A percentile compares a stretch with the other conserved stretches of the same genome.
Evolutionary conservation across 2,329 filamentous ascomycete species (phyloP).

Genomic region (Talaromyces sp.): DNA sequence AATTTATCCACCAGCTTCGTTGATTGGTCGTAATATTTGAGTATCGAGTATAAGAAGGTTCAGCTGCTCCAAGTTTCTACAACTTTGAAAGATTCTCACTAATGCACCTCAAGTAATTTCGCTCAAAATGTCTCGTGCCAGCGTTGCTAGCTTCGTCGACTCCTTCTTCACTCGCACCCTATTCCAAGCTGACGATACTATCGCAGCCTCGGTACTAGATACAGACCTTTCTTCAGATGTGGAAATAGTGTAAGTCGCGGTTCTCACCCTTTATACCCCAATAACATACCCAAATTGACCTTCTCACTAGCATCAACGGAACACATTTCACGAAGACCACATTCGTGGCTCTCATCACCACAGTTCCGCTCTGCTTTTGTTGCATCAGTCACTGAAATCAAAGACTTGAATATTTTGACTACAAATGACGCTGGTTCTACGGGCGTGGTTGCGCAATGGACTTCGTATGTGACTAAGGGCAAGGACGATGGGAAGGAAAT

Average conservation of each 20-base stretch:
- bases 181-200: background rate
- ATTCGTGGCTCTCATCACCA: background rate
- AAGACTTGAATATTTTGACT: background rate
- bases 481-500: background rate
- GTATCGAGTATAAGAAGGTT: too few species aligned
- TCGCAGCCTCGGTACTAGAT: background rate
- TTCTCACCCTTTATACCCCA: background rate
- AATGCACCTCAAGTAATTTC: too few species aligned
- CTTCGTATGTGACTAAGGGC: background rate
- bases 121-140: background rate
- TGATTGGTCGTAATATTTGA: too few species aligned
- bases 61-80: too few species aligned
- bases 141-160: background rate
- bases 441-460: conserved; percentile 2
- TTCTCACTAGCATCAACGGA: background rate
- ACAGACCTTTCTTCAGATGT: background rate
- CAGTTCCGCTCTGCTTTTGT: background rate
- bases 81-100: too few species aligned
- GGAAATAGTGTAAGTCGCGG: background rate
- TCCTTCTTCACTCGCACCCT: conserved; percentile 1
- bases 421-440: background rate
- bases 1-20: too few species aligned
- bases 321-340: background rate
- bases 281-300: too few species aligned
- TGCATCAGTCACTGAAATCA: conserved; percentile 2